Base-by-base conservation (phyloP, 495 filamentous ascomycete genomes). In the Astrocystis sublimbata region DNA sequence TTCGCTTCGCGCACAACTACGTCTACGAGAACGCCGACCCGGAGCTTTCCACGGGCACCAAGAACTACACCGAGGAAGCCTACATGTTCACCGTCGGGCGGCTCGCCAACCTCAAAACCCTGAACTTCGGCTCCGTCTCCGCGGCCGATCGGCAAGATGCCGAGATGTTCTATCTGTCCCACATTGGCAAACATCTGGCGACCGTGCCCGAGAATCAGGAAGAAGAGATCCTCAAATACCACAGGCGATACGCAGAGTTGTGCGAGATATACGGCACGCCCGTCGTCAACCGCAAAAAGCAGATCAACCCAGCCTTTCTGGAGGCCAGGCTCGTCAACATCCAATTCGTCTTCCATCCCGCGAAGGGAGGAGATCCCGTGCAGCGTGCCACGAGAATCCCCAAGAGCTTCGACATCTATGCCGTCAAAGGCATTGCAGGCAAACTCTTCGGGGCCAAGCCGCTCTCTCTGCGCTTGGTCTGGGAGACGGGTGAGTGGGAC, bases 81-180 rank as follows among this genome's bases (percentile, higher is more conserved):
- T 93, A 89, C 75, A 96, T 97, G 89, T 81, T 97, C 33, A 92
- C 89, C 2, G 71, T 96, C 6, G 89, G 89, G n/a, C 89, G 92
- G 17, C 75, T 97, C 2, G 77, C 85, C 3, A 73, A 73, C 6
- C 82, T 96, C 12, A 81, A 83, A 31, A 77, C 75, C 0, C 83
- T 98, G 13, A 98, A 98, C 73, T 96, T 89, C 73, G 88, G 86
- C 67, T 79, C 76, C 4, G 89, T 98, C 64, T 85, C 86, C 0
- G 60, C 72, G 1, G 82, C 86, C 42, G 92, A 97, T 63, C 85
- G 94, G 19, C 79, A 81, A 46, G 92, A 98, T 66, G 92, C 90
- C 12, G 94, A 98, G 58, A 87, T 92, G 68, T 98, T 93, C 74
- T 98, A 98, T 71, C 84, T 98, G 10, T 88, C 85, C 6, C 83